These are phyloP conservation scores for Colletotrichum camelliae DNA, from an alignment of 2,329 filamentous ascomycete species.

Conservation along the genomic window DNA sequence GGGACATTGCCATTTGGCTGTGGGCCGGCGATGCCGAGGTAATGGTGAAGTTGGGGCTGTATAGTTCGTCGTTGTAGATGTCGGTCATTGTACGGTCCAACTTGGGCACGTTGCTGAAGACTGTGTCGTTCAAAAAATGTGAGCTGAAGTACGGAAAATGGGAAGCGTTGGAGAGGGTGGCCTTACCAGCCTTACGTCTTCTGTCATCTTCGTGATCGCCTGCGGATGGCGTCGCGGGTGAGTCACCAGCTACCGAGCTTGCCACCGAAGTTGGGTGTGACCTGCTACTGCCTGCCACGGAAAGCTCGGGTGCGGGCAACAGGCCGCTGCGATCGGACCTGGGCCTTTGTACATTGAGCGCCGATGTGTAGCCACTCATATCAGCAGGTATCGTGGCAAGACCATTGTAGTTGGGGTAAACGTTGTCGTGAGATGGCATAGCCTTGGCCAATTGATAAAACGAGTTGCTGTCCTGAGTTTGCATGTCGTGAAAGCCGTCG, in stretches of 20 bases:
- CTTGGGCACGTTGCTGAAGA: constrained; percentile 65
- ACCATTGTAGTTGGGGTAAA: constrained; percentile 48
- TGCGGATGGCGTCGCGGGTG: constrained; percentile 60
- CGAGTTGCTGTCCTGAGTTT: constrained; percentile 42
- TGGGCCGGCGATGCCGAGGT: constrained; percentile 56
- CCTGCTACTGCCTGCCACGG: constrained; percentile 41
- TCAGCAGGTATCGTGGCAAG: constrained; percentile 42
- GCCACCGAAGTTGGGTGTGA: constrained; percentile 63
- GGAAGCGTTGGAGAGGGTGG: constrained; percentile 22
- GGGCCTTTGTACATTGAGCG: constrained; percentile 44
- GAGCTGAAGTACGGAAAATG: constrained; percentile 26
- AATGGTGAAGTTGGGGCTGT: constrained; percentile 71
- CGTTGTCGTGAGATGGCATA: constrained; percentile 35
- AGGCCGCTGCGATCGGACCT: constrained; percentile 44
- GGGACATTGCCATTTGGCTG: constrained; percentile 52
- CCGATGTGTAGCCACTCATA: constrained; percentile 42
- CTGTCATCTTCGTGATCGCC: constrained; percentile 55
- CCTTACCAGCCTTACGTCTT: constrained; percentile 62
- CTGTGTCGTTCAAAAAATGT: constrained; percentile 35
- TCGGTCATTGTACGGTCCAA: constrained; percentile 88
- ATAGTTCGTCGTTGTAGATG: constrained; percentile 83
- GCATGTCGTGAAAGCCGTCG: constrained; percentile 52
- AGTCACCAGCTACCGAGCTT: constrained; percentile 63
- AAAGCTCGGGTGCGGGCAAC: constrained; percentile 51
- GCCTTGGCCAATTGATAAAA: constrained; percentile 55